A percentile compares a stretch with the other conserved stretches of the same genome.
Evolutionary conservation across 2,329 filamentous ascomycete genomes (phyloP).

Genomic region (Meredithiella fracta): DNA sequence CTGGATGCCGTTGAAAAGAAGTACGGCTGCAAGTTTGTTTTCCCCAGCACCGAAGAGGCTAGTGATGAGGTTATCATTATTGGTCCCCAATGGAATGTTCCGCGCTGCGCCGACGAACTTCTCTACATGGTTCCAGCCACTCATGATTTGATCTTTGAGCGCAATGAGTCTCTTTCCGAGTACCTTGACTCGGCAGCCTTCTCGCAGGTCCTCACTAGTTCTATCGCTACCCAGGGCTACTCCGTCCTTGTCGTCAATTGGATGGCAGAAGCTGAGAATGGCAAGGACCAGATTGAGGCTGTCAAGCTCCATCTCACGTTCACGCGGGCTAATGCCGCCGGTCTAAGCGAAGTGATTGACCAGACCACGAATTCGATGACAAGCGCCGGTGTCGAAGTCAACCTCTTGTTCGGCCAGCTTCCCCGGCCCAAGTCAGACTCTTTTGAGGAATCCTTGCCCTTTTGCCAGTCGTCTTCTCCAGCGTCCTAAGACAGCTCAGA

Average conservation of each 20-base stretch:
- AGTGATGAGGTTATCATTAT: conserved; percentile 93
- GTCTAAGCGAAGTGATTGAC: conserved; percentile 88
- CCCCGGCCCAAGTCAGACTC: conserved; percentile 97
- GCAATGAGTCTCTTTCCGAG: conserved; percentile 57
- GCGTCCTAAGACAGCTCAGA: conserved; percentile 53
- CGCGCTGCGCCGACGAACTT: conserved; percentile 89
- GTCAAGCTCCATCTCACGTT: conserved; percentile 60
- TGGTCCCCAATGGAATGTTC: conserved; percentile 94
- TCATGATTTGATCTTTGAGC: conserved; percentile 75
- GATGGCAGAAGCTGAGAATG: conserved; percentile 41
- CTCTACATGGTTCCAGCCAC: conserved; percentile 95
- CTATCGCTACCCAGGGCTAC: conserved; percentile 80
- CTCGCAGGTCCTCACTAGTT: conserved; percentile 59
- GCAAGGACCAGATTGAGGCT: conserved; percentile 28
- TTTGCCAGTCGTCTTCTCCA: conserved; percentile 95
- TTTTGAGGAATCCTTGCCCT: conserved; percentile 91
- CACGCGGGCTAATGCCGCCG: conserved; percentile 92
- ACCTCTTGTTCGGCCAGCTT: conserved; percentile 80
- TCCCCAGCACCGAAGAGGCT: conserved; percentile 91
- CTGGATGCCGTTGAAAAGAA: conserved; percentile 95
- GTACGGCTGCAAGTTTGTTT: conserved; percentile 99
- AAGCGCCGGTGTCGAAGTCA: conserved; percentile 73
- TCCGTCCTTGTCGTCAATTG: conserved; percentile 53
- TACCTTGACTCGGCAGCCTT: conserved; percentile 75
- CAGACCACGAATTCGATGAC: conserved; percentile 78